Conservation (phyloP, 2,329 filamentous ascomycete species). For the Dichotomopilus funicola region DNA sequence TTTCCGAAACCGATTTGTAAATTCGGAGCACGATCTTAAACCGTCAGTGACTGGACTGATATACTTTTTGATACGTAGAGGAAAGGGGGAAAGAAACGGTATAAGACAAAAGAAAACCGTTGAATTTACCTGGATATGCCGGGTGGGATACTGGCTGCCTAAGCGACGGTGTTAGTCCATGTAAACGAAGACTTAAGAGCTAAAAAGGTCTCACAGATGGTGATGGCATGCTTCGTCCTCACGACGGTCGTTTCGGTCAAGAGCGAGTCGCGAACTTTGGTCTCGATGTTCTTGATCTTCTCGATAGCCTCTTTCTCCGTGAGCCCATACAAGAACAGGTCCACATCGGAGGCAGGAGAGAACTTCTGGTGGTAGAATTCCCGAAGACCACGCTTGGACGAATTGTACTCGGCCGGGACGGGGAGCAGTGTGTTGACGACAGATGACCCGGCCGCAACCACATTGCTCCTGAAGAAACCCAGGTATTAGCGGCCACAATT, state of each 20-base stretch:
- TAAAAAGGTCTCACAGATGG: constrained; percentile 48
- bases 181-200: neutral
- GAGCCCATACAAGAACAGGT: constrained; percentile 77
- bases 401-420: constrained; percentile 54
- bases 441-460: constrained; percentile 73
- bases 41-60: constrained; percentile 10
- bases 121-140: constrained; percentile 58
- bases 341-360: constrained; percentile 78
- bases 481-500: neutral
- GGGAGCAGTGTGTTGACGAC: constrained; percentile 74
- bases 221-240: constrained; percentile 80
- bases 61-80: neutral
- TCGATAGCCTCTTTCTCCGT: constrained; percentile 70
- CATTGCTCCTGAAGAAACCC: constrained; percentile 41
- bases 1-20: constrained; percentile 77
- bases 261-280: constrained; percentile 66
- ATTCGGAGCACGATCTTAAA: constrained; percentile 71
- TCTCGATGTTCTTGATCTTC: constrained; percentile 79
- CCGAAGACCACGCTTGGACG: constrained; percentile 56
- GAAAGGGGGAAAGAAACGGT: neutral
- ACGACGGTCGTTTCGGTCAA: constrained; percentile 78
- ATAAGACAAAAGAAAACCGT: neutral
- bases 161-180: constrained; percentile 2
- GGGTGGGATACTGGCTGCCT: constrained; percentile 73
- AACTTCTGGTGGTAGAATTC: constrained; percentile 77